A percentile compares a stretch with the other conserved stretches of the same genome.
These are phyloP conservation scores for Diaporthe eres DNA, from an alignment of 2,329 filamentous ascomycete genomes.

Conservation along the genomic window DNA sequence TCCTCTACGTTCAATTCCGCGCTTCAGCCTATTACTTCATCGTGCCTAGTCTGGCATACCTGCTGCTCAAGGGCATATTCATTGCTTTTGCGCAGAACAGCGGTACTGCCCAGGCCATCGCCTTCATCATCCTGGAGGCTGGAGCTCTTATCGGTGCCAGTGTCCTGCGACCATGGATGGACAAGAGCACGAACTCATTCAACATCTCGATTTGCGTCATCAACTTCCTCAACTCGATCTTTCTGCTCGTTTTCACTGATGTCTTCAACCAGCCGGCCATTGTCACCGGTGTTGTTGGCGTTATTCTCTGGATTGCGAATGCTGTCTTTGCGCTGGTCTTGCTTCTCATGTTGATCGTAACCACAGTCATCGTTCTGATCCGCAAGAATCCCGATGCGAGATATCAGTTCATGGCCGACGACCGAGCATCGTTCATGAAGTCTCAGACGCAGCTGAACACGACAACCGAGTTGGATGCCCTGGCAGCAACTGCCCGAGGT, in stretches of 20 bases:
- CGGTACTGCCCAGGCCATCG: slow-evolving; percentile 82
- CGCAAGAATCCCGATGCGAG: slow-evolving; percentile 95
- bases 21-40: slow-evolving; percentile 97
- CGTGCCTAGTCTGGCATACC: slow-evolving; percentile 82
- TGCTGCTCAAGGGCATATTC: slow-evolving; percentile 90
- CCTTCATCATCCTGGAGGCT: slow-evolving; percentile 86
- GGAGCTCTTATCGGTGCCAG: slow-evolving; percentile 82
- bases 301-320: slow-evolving; percentile 90
- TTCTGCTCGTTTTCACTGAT: slow-evolving; percentile 88
- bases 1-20: slow-evolving; percentile 96
- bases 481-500: slow-evolving; percentile 89
- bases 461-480: slow-evolving; percentile 89
- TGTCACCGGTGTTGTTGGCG: slow-evolving; percentile 89
- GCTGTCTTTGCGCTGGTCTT: slow-evolving; percentile 86
- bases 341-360: slow-evolving; percentile 84
- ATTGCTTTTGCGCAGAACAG: slow-evolving; percentile 83
- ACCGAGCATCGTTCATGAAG: slow-evolving; percentile 97
- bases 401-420: slow-evolving; percentile 97
- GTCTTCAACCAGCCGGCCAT: slow-evolving; percentile 88
- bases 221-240: slow-evolving; percentile 93
- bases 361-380: slow-evolving; percentile 76
- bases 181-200: slow-evolving; percentile 97
- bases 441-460: slow-evolving; percentile 84
- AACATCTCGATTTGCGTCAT: slow-evolving; percentile 92
- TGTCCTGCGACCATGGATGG: slow-evolving; percentile 95